phyloP scores from a whole-genome alignment of 305 asterid genomes.

The Fraxinus albicans region DNA sequence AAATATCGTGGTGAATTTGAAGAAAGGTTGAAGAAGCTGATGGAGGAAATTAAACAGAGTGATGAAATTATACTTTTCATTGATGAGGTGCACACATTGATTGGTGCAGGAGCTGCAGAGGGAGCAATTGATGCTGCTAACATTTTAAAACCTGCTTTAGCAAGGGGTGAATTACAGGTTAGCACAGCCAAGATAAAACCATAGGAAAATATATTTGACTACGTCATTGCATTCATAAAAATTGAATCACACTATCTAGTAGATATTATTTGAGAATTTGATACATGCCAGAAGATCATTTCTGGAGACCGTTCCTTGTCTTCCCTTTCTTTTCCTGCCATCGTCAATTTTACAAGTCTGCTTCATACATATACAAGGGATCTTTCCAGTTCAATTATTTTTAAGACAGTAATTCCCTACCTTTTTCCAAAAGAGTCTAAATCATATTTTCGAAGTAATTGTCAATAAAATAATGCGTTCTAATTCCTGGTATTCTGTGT shows the following conservation, averaged over 20 bases:
- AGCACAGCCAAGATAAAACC: background rate
- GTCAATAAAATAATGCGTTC: background rate
- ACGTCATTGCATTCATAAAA: background rate
- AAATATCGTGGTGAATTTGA: constrained; percentile 14
- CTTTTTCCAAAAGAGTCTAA: background rate
- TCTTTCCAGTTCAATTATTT: background rate
- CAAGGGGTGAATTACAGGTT: constrained; percentile 8
- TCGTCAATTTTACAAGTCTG: background rate
- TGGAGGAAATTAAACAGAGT: constrained; percentile 19
- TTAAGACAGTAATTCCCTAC: background rate
- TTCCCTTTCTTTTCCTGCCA: background rate
- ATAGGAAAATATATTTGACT: background rate
- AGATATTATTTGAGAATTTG: background rate
- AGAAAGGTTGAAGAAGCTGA: constrained; percentile 18
- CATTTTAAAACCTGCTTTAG: background rate
- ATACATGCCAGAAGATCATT: background rate
- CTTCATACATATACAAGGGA: background rate
- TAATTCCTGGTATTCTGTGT: background rate
- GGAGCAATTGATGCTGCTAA: background rate
- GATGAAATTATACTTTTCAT: background rate
- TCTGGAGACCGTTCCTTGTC: background rate
- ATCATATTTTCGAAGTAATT: background rate
- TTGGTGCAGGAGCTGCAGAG: constrained; percentile 11
- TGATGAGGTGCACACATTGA: constrained; percentile 7
- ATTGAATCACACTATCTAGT: background rate